Conservation (phyloP, 768 basidiomycete species). For the Tulasnella sp. region DNA sequence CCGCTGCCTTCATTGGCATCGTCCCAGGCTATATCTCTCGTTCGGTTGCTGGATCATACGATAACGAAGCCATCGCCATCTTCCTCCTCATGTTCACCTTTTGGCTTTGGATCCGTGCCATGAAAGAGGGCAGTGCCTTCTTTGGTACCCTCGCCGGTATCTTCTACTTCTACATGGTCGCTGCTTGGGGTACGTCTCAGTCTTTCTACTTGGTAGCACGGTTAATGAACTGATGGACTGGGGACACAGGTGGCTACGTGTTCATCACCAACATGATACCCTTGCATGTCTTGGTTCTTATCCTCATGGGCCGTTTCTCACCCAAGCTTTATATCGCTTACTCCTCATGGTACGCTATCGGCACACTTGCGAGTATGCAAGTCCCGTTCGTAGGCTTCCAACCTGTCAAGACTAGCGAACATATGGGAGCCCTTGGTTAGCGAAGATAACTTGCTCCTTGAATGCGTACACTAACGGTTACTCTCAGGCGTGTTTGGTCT, state of each 20-base stretch:
- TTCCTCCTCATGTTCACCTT: conserved; percentile 99
- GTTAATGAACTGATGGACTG: neutral
- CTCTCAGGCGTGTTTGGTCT: conserved; percentile 80
- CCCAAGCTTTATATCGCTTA: conserved; percentile 88
- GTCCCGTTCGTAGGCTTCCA: conserved; percentile 99
- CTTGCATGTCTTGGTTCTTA: conserved; percentile 83
- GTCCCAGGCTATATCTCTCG: conserved; percentile 98
- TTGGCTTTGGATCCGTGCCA: conserved; percentile 90
- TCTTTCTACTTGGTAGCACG: neutral
- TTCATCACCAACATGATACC: conserved; percentile 99
- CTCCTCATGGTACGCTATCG: conserved; percentile 96
- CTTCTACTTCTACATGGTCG: conserved; percentile 99
- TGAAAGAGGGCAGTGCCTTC: conserved; percentile 86
- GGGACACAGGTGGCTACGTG: conserved; percentile 70
- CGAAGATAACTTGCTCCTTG: neutral
- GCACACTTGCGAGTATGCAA: conserved; percentile 96
- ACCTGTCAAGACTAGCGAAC: conserved; percentile 93
- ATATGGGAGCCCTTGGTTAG: conserved; percentile 93
- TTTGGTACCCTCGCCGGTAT: conserved; percentile 83
- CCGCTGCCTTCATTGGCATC: conserved; percentile 96
- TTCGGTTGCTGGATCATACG: conserved; percentile 97
- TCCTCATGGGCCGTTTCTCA: conserved; percentile 93
- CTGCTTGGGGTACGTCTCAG: conserved; percentile 76
- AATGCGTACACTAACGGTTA: neutral
- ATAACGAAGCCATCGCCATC: conserved; percentile 99